phyloP scores from a whole-genome alignment of 2,329 filamentous ascomycete species.

The Lasiodiplodia hormozganensis region DNA sequence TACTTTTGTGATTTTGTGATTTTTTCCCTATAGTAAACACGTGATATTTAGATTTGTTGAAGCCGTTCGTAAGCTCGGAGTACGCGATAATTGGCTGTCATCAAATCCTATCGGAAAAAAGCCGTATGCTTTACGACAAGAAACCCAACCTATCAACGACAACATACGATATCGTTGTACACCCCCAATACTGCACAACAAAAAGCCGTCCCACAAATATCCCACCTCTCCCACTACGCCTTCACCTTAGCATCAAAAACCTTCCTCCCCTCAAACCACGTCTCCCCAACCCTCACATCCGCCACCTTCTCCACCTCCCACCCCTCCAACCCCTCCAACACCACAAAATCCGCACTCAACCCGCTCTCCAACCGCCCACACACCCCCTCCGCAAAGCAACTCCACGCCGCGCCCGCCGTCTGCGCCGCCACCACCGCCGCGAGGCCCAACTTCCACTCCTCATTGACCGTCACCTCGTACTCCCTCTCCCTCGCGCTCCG shows the following conservation, averaged over 20 bases:
- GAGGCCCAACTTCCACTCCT: slow-evolving; percentile 60
- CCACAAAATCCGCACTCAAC: slow-evolving; percentile 64
- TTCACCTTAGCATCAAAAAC: slow-evolving; percentile 42
- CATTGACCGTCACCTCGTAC: slow-evolving; percentile 55
- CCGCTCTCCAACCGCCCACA: slow-evolving; percentile 62
- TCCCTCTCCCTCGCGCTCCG: slow-evolving; percentile 60
- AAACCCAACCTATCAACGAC: no score
- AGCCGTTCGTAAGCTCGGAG: no score
- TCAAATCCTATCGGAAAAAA: no score
- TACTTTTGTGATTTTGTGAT: no score
- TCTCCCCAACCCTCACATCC: slow-evolving; percentile 56
- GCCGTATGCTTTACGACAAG: no score
- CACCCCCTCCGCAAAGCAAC: slow-evolving; percentile 63
- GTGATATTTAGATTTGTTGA: no score
- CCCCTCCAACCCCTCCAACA: slow-evolving; percentile 59
- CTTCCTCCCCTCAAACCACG: slow-evolving; percentile 59
- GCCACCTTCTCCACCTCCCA: slow-evolving; percentile 58
- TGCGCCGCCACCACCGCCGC: slow-evolving; percentile 62
- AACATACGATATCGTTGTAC: no score
- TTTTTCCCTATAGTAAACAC: no score
- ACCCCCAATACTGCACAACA: no score
- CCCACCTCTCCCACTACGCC: no score
- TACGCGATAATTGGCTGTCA: no score
- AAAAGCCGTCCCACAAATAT: no score
- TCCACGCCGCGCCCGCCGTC: slow-evolving; percentile 64